Percentiles rank a stretch among this genome's conserved stretches.
Conservation (phyloP, 306 rosid species). For the Cicer arietinum region DNA sequence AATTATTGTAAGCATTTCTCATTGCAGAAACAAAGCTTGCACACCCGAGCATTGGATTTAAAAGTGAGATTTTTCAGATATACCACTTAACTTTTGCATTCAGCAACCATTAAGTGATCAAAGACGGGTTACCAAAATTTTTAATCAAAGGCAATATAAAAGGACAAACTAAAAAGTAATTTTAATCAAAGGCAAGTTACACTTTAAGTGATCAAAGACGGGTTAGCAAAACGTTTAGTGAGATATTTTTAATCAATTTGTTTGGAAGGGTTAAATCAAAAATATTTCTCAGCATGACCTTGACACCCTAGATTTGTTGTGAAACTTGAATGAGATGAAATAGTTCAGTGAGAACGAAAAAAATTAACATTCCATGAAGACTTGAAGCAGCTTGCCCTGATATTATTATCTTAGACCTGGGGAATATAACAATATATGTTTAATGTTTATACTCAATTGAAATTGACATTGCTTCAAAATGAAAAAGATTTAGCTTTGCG, state of each 20-base stretch:
- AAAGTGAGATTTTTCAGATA: constrained; percentile 71
- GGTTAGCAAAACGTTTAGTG: constrained; percentile 92
- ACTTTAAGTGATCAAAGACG: constrained; percentile 93
- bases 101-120: constrained; percentile 67
- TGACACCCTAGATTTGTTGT: no score
- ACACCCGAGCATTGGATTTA: constrained; percentile 92
- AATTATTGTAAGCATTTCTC: constrained; percentile 12
- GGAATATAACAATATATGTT: no score
- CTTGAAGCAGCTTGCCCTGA: no score
- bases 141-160: constrained; percentile 42
- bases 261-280: no score
- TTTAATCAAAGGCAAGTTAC: background rate
- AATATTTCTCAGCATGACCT: no score
- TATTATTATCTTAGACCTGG: no score
- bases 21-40: background rate
- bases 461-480: no score
- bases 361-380: no score
- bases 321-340: no score
- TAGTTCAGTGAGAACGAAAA: no score
- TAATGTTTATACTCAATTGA: no score
- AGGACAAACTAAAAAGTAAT: background rate
- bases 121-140: constrained; percentile 19
- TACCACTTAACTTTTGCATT: constrained; percentile 75
- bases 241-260: constrained; percentile 44
- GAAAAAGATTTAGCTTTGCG: no score